A percentile compares a stretch with the other conserved stretches of the same genome.
phyloP scores from a whole-genome alignment of 768 basidiomycete genomes.

The Termitomyces sp. region DNA sequence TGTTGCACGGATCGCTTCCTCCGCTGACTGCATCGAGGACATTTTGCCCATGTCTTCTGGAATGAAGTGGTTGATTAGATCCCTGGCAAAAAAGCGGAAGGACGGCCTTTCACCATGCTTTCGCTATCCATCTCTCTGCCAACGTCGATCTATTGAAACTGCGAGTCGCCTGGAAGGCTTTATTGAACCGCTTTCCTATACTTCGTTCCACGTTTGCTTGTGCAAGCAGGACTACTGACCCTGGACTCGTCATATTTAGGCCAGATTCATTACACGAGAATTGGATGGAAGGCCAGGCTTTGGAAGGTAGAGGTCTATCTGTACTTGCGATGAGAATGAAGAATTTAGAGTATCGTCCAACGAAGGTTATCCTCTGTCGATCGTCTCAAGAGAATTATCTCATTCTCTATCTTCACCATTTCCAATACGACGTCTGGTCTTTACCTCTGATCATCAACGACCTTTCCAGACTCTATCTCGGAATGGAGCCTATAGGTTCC shows the following conservation, averaged over 20 bases:
- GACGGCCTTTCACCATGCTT: constrained; percentile 37
- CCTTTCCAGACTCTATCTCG: constrained; percentile 29
- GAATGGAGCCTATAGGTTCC: constrained; percentile 14
- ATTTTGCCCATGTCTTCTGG: constrained; percentile 23
- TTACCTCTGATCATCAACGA: constrained; percentile 34
- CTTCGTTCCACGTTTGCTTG: constrained; percentile 39
- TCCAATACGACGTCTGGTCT: constrained; percentile 48
- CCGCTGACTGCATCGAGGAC: constrained; percentile 14
- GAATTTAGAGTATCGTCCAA: constrained; percentile 17
- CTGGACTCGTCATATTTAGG: constrained; percentile 23
- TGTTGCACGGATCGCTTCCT: constrained; percentile 13
- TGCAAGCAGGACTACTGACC: constrained; percentile 13
- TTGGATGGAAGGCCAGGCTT: constrained; percentile 19
- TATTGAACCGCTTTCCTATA: constrained; percentile 30
- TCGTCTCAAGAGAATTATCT: constrained; percentile 18
- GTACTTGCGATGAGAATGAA: constrained; percentile 18
- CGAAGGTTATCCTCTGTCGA: constrained; percentile 18
- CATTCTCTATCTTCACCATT: constrained; percentile 35
- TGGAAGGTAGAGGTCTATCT: constrained; percentile 9
- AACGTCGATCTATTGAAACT: constrained; percentile 24
- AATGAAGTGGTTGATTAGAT: constrained; percentile 34
- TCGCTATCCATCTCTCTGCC: constrained; percentile 29
- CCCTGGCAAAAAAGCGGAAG: constrained; percentile 38
- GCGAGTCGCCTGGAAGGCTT: constrained; percentile 28
- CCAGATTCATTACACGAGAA: constrained; percentile 5